phyloP scores from a whole-genome alignment of 805 yeast genomes.

The Spathaspora sp. region DNA sequence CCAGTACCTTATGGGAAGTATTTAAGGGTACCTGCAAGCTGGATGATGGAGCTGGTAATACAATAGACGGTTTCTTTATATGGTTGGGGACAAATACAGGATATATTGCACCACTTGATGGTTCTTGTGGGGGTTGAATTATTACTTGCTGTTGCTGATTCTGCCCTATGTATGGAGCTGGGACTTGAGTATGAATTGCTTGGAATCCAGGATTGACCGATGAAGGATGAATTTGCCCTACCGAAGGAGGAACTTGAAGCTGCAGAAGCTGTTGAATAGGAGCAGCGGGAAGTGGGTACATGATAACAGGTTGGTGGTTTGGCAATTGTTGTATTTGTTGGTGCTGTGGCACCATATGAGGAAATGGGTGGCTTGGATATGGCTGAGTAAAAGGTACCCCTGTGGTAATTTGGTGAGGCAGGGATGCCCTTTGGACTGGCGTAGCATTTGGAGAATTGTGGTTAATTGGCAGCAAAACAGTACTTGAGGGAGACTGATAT shows the following conservation, averaged over 20 bases:
- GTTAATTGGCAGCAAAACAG: not conserved
- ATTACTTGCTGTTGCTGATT: not conserved
- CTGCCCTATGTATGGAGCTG: not conserved
- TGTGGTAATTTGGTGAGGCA: not conserved
- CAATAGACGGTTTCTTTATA: not conserved
- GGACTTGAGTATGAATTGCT: not conserved
- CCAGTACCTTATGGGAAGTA: not conserved
- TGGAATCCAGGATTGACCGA: not conserved
- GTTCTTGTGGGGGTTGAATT: not conserved
- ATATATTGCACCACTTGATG: not conserved
- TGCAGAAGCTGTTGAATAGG: not conserved
- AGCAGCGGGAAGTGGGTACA: not conserved
- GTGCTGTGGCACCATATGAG: conserved; percentile 1
- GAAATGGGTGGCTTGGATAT: not conserved
- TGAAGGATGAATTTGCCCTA: not conserved
- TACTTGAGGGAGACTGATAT: not conserved
- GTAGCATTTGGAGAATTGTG: not conserved
- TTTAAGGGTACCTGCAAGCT: not conserved
- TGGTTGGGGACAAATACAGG: not conserved
- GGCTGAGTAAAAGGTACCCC: not conserved
- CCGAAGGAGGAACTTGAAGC: not conserved
- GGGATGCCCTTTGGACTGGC: not conserved
- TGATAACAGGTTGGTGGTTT: not conserved
- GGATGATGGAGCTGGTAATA: not conserved
- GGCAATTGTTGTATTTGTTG: not conserved